Percentiles rank a stretch among this genome's conserved stretches.
Evolutionary conservation across 73 alveolate species (phyloP).

Genomic region (Paramecium sonneborni): DNA sequence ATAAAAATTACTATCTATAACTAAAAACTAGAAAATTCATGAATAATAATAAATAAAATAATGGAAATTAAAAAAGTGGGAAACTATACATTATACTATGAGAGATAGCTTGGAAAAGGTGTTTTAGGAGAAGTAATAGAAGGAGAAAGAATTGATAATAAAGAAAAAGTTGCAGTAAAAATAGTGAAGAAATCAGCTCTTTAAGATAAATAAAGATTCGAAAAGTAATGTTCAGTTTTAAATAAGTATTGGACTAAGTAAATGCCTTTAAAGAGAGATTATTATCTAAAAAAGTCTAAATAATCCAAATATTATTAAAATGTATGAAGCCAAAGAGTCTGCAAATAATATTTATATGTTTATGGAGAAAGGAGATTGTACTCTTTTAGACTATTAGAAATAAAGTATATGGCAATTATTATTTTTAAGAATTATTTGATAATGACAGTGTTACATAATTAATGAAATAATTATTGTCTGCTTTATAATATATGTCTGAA

Average conservation of each 20-base stretch:
- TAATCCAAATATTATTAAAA: too few relatives aligned
- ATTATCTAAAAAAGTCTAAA: neutral
- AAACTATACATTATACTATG: neutral
- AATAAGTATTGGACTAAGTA: neutral
- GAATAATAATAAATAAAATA: too few relatives aligned
- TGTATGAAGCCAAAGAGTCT: neutral
- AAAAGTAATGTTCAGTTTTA: neutral
- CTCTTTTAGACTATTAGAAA: neutral
- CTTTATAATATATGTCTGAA: neutral
- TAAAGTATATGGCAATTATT: too few relatives aligned
- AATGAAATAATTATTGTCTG: too few relatives aligned
- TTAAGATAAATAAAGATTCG: neutral
- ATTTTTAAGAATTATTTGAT: too few relatives aligned
- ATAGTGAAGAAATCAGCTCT: too few relatives aligned
- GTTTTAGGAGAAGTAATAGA: neutral
- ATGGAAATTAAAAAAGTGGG: neutral
- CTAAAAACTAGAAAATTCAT: too few relatives aligned
- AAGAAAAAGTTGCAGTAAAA: neutral
- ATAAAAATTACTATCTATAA: too few relatives aligned
- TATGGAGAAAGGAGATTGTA: neutral
- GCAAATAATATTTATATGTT: neutral
- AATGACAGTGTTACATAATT: too few relatives aligned
- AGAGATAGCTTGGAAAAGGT: neutral
- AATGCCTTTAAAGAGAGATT: neutral
- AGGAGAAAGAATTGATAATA: neutral